Evolutionary conservation across 116 monocot species (phyloP).

Genomic region (Thalassia testudinum): DNA sequence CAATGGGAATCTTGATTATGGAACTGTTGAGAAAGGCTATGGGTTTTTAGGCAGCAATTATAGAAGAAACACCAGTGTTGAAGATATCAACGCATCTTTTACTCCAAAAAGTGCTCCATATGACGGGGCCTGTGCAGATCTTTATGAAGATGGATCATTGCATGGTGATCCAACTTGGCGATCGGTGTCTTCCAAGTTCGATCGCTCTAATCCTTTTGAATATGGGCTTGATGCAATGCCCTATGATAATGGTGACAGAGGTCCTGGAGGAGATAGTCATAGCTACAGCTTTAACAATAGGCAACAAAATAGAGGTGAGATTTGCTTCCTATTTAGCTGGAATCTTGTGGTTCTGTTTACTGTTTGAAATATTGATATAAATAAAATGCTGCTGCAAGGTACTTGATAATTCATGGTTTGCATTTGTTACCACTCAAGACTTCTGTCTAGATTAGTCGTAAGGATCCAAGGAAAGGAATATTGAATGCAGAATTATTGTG

Average conservation of each 20-base stretch:
- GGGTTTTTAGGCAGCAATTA: constrained; percentile 28
- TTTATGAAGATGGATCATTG: constrained; percentile 20
- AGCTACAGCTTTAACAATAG: constrained; percentile 40
- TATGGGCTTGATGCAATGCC: constrained; percentile 39
- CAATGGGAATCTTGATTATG: constrained; percentile 22
- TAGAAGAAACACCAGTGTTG: constrained; percentile 29
- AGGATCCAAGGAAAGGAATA: too few relatives aligned
- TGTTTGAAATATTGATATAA: too few relatives aligned
- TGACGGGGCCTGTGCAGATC: constrained; percentile 35
- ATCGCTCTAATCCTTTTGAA: constrained; percentile 52
- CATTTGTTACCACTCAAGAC: too few relatives aligned
- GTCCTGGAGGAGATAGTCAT: constrained; percentile 30
- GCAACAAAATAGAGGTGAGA: constrained; percentile 49
- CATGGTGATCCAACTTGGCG: constrained; percentile 55
- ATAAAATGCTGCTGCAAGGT: too few relatives aligned
- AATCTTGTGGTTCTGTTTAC: background rate
- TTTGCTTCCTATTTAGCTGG: background rate
- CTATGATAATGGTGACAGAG: constrained; percentile 23
- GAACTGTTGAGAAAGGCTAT: constrained; percentile 30
- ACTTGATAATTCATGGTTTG: too few relatives aligned
- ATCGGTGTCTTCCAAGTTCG: constrained; percentile 36
- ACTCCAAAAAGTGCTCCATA: constrained; percentile 18
- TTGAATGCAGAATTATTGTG: too few relatives aligned
- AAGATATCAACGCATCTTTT: constrained; percentile 21
- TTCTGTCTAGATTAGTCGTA: too few relatives aligned